These are phyloP conservation scores for Bipolaris oryzae DNA, from an alignment of 2,329 filamentous ascomycete species.

Conservation along the genomic window DNA sequence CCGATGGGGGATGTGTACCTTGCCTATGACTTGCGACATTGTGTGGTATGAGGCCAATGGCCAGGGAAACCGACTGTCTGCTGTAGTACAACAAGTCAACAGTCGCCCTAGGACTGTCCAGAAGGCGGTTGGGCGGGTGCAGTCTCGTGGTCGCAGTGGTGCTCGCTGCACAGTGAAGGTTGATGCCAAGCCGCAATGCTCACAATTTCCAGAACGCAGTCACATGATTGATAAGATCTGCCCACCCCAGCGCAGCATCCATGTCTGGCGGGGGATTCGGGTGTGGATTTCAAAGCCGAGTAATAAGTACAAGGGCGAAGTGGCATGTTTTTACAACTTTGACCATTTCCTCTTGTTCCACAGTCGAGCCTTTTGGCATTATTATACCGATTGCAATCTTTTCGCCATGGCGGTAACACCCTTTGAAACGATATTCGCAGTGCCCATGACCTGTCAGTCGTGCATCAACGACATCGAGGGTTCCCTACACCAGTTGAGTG, in stretches of 20 bases:
- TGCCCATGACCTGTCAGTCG: conserved; percentile 87
- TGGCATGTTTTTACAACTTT: conserved; percentile 17
- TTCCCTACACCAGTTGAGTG: conserved; percentile 74
- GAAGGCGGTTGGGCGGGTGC: background rate
- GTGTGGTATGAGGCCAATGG: conserved; percentile 37
- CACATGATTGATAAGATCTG: conserved; percentile 21
- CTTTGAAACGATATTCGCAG: conserved; percentile 85
- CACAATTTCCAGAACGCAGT: conserved; percentile 23
- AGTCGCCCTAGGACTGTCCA: background rate
- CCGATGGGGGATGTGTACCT: conserved; percentile 59
- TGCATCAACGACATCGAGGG: conserved; percentile 87
- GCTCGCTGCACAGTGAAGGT: conserved; percentile 18
- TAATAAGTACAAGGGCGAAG: conserved; percentile 9
- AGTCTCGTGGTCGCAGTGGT: conserved; percentile 10
- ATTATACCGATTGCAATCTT: background rate
- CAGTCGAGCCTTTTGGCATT: background rate
- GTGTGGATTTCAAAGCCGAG: conserved; percentile 44
- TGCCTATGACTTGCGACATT: conserved; percentile 81
- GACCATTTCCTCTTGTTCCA: conserved; percentile 9
- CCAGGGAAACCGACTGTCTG: conserved; percentile 6
- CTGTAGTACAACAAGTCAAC: too few species aligned
- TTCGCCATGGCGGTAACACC: conserved; percentile 40
- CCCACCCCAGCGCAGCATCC: background rate
- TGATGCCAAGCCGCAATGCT: conserved; percentile 20
- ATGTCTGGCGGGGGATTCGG: conserved; percentile 16